A percentile compares a stretch with the other conserved stretches of the same genome.
Evolutionary conservation across 257 asterid species (phyloP).

Genomic region (Solanum medicagineum): DNA sequence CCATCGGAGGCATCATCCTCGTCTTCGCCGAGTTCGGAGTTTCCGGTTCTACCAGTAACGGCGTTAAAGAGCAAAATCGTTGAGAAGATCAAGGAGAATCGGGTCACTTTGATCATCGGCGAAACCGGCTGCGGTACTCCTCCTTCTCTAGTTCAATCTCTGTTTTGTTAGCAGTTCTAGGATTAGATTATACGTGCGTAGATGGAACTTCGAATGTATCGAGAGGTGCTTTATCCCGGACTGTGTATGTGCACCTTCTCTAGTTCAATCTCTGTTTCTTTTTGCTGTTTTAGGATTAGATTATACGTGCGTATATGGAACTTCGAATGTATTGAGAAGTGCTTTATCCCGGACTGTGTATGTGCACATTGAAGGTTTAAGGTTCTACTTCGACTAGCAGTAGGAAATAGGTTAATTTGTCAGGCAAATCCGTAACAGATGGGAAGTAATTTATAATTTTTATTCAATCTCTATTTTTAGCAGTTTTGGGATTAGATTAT

Average conservation of each 20-base stretch:
- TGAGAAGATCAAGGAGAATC: constrained; percentile 69
- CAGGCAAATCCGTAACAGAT: too few species aligned
- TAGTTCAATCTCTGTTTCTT: too few species aligned
- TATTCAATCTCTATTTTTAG: too few species aligned
- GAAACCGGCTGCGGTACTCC: constrained; percentile 88
- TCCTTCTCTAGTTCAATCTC: background rate
- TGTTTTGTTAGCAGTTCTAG: too few species aligned
- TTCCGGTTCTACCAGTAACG: constrained; percentile 49
- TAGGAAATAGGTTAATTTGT: too few species aligned
- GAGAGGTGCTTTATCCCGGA: background rate
- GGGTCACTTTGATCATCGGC: constrained; percentile 84
- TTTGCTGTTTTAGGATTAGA: too few species aligned
- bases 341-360: background rate
- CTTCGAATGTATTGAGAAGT: background rate
- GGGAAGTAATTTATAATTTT: too few species aligned
- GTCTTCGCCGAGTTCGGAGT: constrained; percentile 3
- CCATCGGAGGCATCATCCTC: background rate
- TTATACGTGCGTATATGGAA: background rate
- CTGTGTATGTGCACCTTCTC: background rate
- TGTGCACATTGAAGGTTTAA: background rate
- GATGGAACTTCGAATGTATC: background rate
- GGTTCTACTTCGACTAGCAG: too few species aligned
- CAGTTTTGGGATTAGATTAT: too few species aligned
- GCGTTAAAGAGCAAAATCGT: constrained; percentile 50
- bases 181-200: too few species aligned